Conservation (phyloP, 2,329 filamentous ascomycete species). For the Aspergillus sp. region DNA sequence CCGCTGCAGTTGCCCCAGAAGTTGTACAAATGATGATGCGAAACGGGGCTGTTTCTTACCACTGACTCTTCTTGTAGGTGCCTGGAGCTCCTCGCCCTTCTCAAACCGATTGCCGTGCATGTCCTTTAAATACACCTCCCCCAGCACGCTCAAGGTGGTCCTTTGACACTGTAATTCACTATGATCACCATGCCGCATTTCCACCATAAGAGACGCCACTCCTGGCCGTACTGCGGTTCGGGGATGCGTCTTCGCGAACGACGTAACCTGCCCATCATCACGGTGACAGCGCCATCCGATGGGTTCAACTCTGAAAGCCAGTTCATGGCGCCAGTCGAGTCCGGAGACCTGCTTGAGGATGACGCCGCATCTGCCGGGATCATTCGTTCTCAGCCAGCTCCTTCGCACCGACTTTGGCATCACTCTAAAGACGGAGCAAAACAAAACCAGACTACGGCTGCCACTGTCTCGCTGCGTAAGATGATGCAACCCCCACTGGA, state of each 20-base stretch:
- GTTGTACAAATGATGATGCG: not conserved
- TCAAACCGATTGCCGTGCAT: not conserved
- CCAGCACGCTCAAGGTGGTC: not conserved
- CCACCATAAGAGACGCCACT: slow-evolving; percentile 35
- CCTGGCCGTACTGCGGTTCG: slow-evolving; percentile 37
- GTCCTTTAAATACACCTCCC: not conserved
- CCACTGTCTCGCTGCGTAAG: slow-evolving; percentile 23
- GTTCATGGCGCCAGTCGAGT: slow-evolving; percentile 19
- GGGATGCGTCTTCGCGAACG: slow-evolving; percentile 21
- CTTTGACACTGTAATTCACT: not conserved
- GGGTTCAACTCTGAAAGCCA: slow-evolving; percentile 5
- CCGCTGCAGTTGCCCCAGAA: not conserved
- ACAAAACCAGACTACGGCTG: not conserved
- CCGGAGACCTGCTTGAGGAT: slow-evolving; percentile 27
- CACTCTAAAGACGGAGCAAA: slow-evolving; percentile 10
- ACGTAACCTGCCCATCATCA: slow-evolving; percentile 20
- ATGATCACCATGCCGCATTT: slow-evolving; percentile 26
- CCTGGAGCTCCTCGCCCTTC: slow-evolving; percentile 1
- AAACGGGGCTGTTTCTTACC: not conserved
- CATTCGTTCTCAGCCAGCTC: slow-evolving; percentile 22
- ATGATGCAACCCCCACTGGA: slow-evolving; percentile 33
- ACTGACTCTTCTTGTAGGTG: not conserved
- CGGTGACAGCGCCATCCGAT: slow-evolving; percentile 13
- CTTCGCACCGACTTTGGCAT: slow-evolving; percentile 26
- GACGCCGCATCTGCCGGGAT: slow-evolving; percentile 37